Percentiles rank a stretch among this genome's conserved stretches.
Conservation (phyloP, 805 yeast species). For the Metschnikowia santaceciliae region DNA sequence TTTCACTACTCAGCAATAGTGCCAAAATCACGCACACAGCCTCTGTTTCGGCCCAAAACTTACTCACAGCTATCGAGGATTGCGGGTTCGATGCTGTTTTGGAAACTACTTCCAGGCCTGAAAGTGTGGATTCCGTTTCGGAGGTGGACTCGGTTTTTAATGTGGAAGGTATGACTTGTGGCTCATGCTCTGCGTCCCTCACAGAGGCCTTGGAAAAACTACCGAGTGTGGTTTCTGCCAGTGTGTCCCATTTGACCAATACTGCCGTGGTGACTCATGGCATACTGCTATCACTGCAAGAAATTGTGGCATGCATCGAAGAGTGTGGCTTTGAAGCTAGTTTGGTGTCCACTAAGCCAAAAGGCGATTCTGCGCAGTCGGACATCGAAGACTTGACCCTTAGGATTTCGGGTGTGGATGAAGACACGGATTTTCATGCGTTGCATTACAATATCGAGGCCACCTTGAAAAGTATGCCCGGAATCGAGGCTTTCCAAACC, state of each 20-base stretch:
- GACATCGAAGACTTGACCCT: constrained; percentile 26
- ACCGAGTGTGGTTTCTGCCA: constrained; percentile 50
- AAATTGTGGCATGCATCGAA: constrained; percentile 55
- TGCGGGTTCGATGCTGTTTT: constrained; percentile 29
- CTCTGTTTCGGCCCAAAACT: constrained; percentile 1
- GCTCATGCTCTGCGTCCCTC: constrained; percentile 73
- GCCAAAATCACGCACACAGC: constrained; percentile 11
- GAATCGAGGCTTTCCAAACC: constrained; percentile 25
- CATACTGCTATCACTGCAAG: constrained; percentile 26
- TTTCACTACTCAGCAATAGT: constrained; percentile 16
- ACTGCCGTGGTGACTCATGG: constrained; percentile 58
- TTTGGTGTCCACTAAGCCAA: neutral
- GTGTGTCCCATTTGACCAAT: constrained; percentile 74
- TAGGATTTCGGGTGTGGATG: constrained; percentile 32
- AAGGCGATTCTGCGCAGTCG: neutral
- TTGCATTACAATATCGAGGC: constrained; percentile 42
- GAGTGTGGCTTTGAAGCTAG: constrained; percentile 44
- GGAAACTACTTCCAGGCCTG: neutral
- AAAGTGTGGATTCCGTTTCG: no score
- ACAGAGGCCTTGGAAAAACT: constrained; percentile 47
- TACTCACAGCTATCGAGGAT: constrained; percentile 22
- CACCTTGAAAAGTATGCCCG: constrained; percentile 27
- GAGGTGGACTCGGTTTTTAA: constrained; percentile 24
- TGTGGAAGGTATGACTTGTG: constrained; percentile 86
- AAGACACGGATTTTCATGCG: constrained; percentile 23